These are phyloP conservation scores for Incumbomyces delicatus DNA, from an alignment of 2,329 filamentous ascomycete genomes.

Conservation along the genomic window DNA sequence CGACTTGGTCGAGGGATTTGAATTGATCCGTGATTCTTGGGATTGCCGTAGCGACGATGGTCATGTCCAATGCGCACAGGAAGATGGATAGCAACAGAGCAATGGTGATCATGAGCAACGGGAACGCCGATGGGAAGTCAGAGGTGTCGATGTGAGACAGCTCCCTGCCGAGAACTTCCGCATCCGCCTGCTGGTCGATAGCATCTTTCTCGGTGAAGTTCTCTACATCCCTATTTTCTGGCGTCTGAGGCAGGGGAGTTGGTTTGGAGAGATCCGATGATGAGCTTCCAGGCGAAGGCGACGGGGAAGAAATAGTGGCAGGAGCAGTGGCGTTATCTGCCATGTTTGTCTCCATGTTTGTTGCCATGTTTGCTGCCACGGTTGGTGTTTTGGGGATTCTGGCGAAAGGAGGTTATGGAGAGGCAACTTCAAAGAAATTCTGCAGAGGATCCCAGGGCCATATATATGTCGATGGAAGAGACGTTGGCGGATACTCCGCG, in stretches of 20 bases:
- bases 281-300: slow-evolving; percentile 13
- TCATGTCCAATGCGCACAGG: slow-evolving; percentile 22
- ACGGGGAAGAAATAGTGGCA: neutral
- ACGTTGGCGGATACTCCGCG: neutral
- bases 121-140: slow-evolving; percentile 18
- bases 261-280: slow-evolving; percentile 16
- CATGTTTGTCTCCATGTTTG: neutral
- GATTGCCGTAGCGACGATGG: slow-evolving; percentile 27
- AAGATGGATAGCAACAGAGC: slow-evolving; percentile 17
- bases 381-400: too few relatives aligned
- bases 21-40: slow-evolving; percentile 29
- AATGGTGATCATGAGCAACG: slow-evolving; percentile 18
- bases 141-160: slow-evolving; percentile 19
- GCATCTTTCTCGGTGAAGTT: slow-evolving; percentile 12
- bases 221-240: slow-evolving; percentile 9
- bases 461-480: too few relatives aligned
- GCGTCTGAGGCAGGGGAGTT: slow-evolving; percentile 6
- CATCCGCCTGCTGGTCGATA: slow-evolving; percentile 3
- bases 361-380: neutral
- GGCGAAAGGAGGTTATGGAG: too few relatives aligned
- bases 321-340: neutral
- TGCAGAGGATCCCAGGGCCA: neutral
- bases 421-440: too few relatives aligned
- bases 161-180: slow-evolving; percentile 11
- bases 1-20: slow-evolving; percentile 24